phyloP scores from a whole-genome alignment of 106 monocot genomes.

The Narthecium ossifragum region DNA sequence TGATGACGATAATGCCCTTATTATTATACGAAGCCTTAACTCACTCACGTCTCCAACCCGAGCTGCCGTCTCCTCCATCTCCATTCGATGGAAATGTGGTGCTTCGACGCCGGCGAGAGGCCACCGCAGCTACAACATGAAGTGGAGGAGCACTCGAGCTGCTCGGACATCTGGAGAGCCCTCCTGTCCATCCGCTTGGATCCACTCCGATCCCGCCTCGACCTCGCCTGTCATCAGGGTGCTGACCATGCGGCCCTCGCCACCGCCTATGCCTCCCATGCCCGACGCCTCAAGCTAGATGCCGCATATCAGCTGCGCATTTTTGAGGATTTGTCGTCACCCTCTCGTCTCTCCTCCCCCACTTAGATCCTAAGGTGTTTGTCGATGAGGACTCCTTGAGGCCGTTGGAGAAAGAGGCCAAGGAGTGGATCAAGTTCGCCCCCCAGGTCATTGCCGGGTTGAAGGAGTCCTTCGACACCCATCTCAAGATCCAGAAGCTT shows the following conservation, averaged over 20 bases:
- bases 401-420: not conserved
- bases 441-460: not conserved
- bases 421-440: not conserved
- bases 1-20: no score
- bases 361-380: no score
- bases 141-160: no score
- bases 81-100: no score
- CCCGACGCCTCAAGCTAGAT: conserved; percentile 2
- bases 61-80: no score
- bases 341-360: not conserved
- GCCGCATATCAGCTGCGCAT: not conserved
- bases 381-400: not conserved
- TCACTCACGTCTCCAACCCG: no score
- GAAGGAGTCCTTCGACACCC: conserved; percentile 1
- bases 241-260: not conserved
- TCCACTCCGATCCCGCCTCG: not conserved
- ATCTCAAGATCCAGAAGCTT: conserved; percentile 2
- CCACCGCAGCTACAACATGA: no score
- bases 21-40: no score
- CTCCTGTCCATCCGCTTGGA: not conserved
- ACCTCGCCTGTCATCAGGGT: not conserved
- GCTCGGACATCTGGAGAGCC: no score
- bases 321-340: not conserved
- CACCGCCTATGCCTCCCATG: not conserved
- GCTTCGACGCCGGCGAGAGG: no score